Base-by-base conservation (phyloP, 2,329 filamentous ascomycete species). In the Pseudocercospora fijiensis region DNA sequence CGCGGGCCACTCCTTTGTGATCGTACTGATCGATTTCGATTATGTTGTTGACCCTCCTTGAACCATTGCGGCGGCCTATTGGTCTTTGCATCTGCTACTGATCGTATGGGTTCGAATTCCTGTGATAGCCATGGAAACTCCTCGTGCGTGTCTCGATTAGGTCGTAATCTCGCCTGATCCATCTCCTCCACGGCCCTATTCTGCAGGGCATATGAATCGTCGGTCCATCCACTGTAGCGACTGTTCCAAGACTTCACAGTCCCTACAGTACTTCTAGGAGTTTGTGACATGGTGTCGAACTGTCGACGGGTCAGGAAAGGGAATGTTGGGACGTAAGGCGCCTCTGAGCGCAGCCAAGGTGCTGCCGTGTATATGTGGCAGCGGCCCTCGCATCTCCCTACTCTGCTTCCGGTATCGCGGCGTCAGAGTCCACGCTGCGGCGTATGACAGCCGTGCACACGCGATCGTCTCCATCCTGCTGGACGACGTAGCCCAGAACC, bases 221-320 rank as follows among this genome's bases (percentile, higher is more conserved):
- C 72, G 10, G 72, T 73, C 53, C 62, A 66, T 61, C 66, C 70
- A 47, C 65, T 70, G 57, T 67, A 70, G 67, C 61, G 69, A 69
- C 59, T 72, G 65, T 73, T 73, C 72, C 72, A 74, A 52, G 72
- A 74, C 68, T 72, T 73, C 58, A 72, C 71, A 47, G 72, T 74
- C 30, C 72, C 72, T 27, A 73, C 67, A 61, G 72, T 73, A 61
- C 70, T 72, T 45, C 70, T 61, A 27, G 72, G 72, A 28, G 72
- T 74, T 60, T 72, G 67, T 28, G 71, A 65, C 72, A 74, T 74
- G 60, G 57, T 64, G 64, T 61, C 61, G 58, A 63, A 37, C 53
- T 28, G 47, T 51, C 49, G 53, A 41, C 57, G 52, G 43, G 56
- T 22, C 33, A 53, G 22, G 47, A 27, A 24, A 61, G 49, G 57